phyloP scores from a whole-genome alignment of 768 basidiomycete genomes.

The Lactarius deliciosus region DNA sequence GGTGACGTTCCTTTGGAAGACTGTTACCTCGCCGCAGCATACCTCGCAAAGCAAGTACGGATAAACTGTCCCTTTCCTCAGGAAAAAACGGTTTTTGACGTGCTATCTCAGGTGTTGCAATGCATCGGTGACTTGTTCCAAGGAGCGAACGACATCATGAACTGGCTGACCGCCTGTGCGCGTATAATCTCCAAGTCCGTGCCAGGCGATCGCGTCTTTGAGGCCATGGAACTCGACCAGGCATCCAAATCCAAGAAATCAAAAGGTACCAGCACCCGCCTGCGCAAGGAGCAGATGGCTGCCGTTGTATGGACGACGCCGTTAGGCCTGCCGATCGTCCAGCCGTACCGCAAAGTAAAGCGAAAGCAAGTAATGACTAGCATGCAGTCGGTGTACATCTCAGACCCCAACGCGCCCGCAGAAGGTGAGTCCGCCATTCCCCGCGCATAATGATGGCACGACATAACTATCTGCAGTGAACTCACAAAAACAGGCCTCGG shows the following conservation, averaged over 20 bases:
- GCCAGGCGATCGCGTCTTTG: constrained; percentile 62
- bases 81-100: neutral
- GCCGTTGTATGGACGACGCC: constrained; percentile 96
- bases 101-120: constrained; percentile 50
- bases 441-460: constrained; percentile 4
- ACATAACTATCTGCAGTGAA: constrained; percentile 53
- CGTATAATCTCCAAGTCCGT: constrained; percentile 85
- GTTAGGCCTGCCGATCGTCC: constrained; percentile 92
- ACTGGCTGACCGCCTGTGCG: constrained; percentile 83
- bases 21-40: constrained; percentile 72
- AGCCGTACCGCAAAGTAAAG: constrained; percentile 86
- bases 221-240: constrained; percentile 40
- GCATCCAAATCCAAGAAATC: constrained; percentile 12
- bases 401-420: constrained; percentile 75
- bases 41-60: constrained; percentile 72
- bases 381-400: constrained; percentile 85
- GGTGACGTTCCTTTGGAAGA: constrained; percentile 69
- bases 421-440: constrained; percentile 47
- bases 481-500: constrained; percentile 83
- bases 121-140: constrained; percentile 91
- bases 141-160: constrained; percentile 90
- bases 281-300: constrained; percentile 91
- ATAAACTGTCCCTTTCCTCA: neutral
- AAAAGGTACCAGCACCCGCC: constrained; percentile 36
- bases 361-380: constrained; percentile 83